These are phyloP conservation scores for Beta vulgaris DNA, from an alignment of 148 eudicot genomes.

Conservation along the genomic window DNA sequence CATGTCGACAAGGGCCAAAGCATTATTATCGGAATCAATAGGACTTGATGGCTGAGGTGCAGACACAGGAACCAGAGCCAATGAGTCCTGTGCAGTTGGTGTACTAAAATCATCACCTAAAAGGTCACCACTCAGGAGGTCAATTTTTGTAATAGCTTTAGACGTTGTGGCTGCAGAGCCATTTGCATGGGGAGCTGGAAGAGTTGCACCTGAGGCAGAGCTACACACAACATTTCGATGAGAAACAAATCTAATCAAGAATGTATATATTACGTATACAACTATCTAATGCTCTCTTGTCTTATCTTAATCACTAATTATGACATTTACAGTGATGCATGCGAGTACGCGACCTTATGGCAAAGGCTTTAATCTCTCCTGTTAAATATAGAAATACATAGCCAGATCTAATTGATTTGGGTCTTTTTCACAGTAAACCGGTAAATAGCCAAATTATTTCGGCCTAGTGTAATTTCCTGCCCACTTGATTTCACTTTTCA, in stretches of 20 bases:
- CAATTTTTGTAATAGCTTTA: constrained; percentile 50
- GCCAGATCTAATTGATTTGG: too few relatives aligned
- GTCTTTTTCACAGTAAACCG: too few relatives aligned
- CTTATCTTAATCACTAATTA: too few relatives aligned
- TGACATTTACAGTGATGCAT: too few relatives aligned
- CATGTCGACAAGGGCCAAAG: constrained; percentile 90
- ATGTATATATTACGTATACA: too few relatives aligned
- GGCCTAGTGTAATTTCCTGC: too few relatives aligned
- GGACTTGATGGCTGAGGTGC: constrained; percentile 69
- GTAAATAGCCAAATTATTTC: too few relatives aligned
- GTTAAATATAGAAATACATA: too few relatives aligned
- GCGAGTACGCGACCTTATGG: too few relatives aligned
- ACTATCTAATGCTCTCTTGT: too few relatives aligned
- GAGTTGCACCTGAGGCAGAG: constrained; percentile 48
- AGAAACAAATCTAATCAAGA: background rate
- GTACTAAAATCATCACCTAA: constrained; percentile 67
- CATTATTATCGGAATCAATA: constrained; percentile 58
- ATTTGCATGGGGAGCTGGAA: constrained; percentile 52
- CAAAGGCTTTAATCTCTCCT: too few relatives aligned
- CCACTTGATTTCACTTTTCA: too few relatives aligned
- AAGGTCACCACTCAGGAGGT: constrained; percentile 74
- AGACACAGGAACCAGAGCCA: constrained; percentile 84
- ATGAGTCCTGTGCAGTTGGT: constrained; percentile 48
- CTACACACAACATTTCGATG: constrained; percentile 32
- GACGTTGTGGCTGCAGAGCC: constrained; percentile 48